Conservation (phyloP, 371 early-diverging fungal genomes). For the Mucor velutinosus region DNA sequence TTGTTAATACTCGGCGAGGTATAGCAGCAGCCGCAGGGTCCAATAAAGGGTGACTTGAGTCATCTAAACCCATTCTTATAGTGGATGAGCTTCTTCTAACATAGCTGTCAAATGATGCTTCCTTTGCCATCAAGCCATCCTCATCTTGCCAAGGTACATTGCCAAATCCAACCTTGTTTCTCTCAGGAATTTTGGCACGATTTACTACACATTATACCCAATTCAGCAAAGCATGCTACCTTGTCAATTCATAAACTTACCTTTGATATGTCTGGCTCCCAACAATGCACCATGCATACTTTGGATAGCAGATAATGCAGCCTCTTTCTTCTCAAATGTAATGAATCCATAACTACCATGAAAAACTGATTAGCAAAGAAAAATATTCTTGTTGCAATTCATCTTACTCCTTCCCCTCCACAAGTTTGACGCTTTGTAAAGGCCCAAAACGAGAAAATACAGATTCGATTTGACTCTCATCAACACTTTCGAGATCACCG, state of each 20-base stretch:
- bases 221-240: not conserved
- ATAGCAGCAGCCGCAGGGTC: constrained; percentile 3
- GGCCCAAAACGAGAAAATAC: constrained; percentile 56
- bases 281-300: constrained; percentile 54
- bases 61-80: constrained; percentile 8
- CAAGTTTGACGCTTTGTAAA: constrained; percentile 54
- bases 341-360: constrained; percentile 53
- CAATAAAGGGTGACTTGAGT: not conserved
- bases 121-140: constrained; percentile 44
- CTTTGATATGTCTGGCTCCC: constrained; percentile 53
- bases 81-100: constrained; percentile 14
- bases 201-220: constrained; percentile 34
- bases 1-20: constrained; percentile 34
- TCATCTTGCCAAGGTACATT: constrained; percentile 66
- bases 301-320: constrained; percentile 51
- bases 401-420: constrained; percentile 60
- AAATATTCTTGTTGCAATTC: not conserved
- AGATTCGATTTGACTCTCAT: constrained; percentile 35
- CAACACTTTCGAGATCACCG: constrained; percentile 51
- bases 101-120: constrained; percentile 23
- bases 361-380: not conserved
- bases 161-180: constrained; percentile 63
- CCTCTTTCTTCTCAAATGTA: constrained; percentile 49
- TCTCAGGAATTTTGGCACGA: constrained; percentile 63
- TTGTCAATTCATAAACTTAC: constrained; percentile 12